Percentiles rank a stretch among this genome's conserved stretches.
phyloP scores from a whole-genome alignment of 495 filamentous ascomycete genomes.

The Sordaria brevicollis region DNA sequence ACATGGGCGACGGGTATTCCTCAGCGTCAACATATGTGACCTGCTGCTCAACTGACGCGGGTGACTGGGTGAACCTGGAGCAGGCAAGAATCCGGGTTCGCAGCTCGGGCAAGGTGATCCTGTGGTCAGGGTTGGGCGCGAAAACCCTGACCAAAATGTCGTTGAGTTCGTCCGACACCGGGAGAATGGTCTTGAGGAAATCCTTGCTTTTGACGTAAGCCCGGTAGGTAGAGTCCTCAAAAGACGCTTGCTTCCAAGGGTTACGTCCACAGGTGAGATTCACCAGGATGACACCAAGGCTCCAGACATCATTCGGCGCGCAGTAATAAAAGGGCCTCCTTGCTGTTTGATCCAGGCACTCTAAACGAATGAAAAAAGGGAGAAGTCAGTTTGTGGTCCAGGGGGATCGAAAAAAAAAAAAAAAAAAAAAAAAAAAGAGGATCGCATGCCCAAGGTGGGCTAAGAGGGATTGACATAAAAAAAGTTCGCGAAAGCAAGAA shows the following conservation, averaged over 20 bases:
- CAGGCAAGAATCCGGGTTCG: conserved; percentile 67
- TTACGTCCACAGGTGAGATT: conserved; percentile 98
- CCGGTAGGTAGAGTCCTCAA: conserved; percentile 90
- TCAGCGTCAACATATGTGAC: conserved; percentile 35
- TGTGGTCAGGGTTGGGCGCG: conserved; percentile 72
- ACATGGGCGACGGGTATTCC: conserved; percentile 30
- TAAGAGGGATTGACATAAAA: neutral
- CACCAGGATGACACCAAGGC: conserved; percentile 90
- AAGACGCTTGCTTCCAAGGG: conserved; percentile 92
- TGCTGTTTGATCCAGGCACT: conserved; percentile 84
- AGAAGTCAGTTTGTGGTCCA: conserved; percentile 16
- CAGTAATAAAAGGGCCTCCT: conserved; percentile 79
- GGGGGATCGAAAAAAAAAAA: neutral
- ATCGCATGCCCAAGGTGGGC: neutral
- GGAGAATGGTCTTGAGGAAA: conserved; percentile 89
- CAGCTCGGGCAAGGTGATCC: conserved; percentile 79
- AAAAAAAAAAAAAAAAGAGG: conserved; percentile 1
- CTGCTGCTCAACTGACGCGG: conserved; percentile 26
- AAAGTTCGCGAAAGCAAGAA: conserved; percentile 3
- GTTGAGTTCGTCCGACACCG: conserved; percentile 83
- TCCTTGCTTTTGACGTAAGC: conserved; percentile 77
- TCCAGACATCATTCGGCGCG: conserved; percentile 96
- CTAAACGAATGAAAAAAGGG: conserved; percentile 37
- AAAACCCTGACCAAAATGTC: conserved; percentile 82
- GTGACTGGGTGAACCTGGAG: conserved; percentile 55